phyloP scores from a whole-genome alignment of 2,329 filamentous ascomycete species.

The Fusarium heterosporum region DNA sequence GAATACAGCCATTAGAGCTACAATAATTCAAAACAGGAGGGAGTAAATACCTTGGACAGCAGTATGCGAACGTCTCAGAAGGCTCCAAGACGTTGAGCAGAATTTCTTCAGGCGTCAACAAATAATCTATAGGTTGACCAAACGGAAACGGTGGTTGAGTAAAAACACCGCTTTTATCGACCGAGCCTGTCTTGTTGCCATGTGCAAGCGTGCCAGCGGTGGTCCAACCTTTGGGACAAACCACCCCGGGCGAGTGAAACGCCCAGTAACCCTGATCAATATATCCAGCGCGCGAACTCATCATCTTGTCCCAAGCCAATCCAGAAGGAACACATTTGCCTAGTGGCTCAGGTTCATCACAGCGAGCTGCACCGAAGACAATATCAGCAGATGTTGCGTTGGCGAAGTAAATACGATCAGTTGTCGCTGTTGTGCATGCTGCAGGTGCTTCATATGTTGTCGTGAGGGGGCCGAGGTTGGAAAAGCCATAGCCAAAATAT shows the following conservation, averaged over 20 bases:
- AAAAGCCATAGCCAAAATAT: constrained; percentile 36
- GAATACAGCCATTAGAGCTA: not conserved
- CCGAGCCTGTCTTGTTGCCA: not conserved
- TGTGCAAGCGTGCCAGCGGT: constrained; percentile 38
- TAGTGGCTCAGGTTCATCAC: not conserved
- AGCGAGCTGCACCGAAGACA: constrained; percentile 18
- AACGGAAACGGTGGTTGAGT: constrained; percentile 1
- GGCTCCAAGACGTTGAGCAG: constrained; percentile 10
- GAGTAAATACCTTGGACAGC: constrained; percentile 39
- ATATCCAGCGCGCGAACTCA: not conserved
- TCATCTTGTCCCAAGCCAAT: constrained; percentile 16
- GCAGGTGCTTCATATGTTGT: constrained; percentile 45
- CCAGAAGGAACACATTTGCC: constrained; percentile 44
- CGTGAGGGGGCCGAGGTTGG: constrained; percentile 49
- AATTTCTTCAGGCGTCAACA: not conserved
- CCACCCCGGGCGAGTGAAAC: constrained; percentile 42
- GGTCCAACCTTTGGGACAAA: constrained; percentile 46
- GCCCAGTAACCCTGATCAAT: constrained; percentile 7
- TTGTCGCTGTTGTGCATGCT: constrained; percentile 33
- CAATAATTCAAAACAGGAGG: not conserved
- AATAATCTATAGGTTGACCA: not conserved
- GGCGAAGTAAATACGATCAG: constrained; percentile 4
- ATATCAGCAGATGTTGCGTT: not conserved
- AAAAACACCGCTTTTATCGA: constrained; percentile 17
- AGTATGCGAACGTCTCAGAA: constrained; percentile 38